Base-by-base conservation (phyloP, 2,329 filamentous ascomycete species). In the Ophiosphaerella herpotricha region DNA sequence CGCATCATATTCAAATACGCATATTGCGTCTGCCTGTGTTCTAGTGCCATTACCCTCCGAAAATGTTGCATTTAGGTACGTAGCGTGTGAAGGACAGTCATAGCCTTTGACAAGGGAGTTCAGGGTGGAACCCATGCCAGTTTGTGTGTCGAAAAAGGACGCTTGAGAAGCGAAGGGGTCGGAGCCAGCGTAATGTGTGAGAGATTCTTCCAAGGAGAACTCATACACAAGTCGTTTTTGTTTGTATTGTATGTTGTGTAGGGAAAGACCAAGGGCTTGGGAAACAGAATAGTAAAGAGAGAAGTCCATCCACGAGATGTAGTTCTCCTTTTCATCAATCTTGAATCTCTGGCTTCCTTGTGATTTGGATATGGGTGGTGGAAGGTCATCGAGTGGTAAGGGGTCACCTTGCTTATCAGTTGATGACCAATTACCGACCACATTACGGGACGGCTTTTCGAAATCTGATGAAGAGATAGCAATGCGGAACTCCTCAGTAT, bases 201-300 rank as follows among this genome's bases (percentile, higher is more conserved):
- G 65, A 0, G 81, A 81, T 63, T 85, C 81, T 60, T 84, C 79
- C 0, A 85, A 67, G 2, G 77, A 55, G 1, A 85, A 70, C 52
- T 85, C 82, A 48, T 84, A 85, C 9, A 85, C 68, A 6, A 85
- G 64, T 6, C 80, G 72, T 50, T 82, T 74, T n/a, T 79, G 80
- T 57, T 82, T 80, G 72, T 78, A 83, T 14, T 73, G 68, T 38
- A 85, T 77, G 50, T 85, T 76, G 58, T 78, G 78, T 0, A 85
- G 67, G 0, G 74, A 59, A 33, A 84, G 69, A 0, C 81, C 82
- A 0, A 74, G 74, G 48, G 82, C 80, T 7, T 74, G 70, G 1
- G 71, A 74, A 42, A 81, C 80, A 3, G 71, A 72, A n/a, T 82
- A 68, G 57, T 78, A 84, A 58, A 85, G 82, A 46, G 63, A 71